Evolutionary conservation across 129 eudicot species (phyloP).

Genomic region (Ambrosia trifida): DNA sequence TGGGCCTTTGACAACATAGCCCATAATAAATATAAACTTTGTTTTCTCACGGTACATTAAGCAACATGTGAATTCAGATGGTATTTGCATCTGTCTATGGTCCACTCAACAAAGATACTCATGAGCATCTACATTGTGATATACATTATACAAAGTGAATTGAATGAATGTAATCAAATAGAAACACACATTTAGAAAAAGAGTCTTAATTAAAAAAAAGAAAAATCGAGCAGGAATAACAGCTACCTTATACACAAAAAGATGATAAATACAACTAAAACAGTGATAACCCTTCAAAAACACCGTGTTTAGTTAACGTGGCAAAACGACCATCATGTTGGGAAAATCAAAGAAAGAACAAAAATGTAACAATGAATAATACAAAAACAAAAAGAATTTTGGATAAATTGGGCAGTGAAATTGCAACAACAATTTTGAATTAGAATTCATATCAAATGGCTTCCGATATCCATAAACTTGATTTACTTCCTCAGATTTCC

Average conservation of each 20-base stretch:
- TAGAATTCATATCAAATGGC: too few relatives aligned
- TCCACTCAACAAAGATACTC: not conserved
- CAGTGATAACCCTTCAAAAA: not conserved
- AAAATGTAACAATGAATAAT: not conserved
- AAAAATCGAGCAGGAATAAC: not conserved
- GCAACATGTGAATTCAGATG: not conserved
- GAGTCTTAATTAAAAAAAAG: not conserved
- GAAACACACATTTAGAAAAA: not conserved
- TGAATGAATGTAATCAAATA: not conserved
- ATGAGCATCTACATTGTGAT: not conserved
- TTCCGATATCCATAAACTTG: too few relatives aligned
- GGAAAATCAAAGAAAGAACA: not conserved
- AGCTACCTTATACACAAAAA: slow-evolving; percentile 5
- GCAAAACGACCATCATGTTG: not conserved
- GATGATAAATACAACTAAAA: not conserved
- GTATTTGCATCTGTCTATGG: not conserved
- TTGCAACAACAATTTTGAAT: not conserved
- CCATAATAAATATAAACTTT: not conserved
- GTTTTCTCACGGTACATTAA: not conserved
- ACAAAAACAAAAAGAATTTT: not conserved
- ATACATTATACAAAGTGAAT: not conserved
- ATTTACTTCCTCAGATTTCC: too few relatives aligned
- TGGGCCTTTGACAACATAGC: too few relatives aligned
- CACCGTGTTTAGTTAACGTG: not conserved
- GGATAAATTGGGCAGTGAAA: not conserved